Evolutionary conservation across 345 rosid species (phyloP).

Genomic region (Arabidopsis thaliana): DNA sequence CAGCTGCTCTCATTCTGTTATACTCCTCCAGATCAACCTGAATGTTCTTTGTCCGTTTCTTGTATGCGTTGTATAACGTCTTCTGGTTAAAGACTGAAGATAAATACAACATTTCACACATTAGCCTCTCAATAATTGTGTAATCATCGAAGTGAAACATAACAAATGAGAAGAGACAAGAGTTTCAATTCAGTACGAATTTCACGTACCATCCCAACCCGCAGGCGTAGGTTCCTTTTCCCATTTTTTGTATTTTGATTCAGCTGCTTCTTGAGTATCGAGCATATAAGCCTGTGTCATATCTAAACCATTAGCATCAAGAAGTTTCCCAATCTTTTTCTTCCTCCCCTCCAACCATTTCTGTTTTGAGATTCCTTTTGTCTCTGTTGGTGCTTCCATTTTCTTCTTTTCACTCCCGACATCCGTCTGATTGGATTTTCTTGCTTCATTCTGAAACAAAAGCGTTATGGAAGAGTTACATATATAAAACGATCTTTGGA

Average conservation of each 20-base stretch:
- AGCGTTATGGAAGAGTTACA: not conserved
- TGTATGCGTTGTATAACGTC: constrained; percentile 84
- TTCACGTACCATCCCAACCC: constrained; percentile 92
- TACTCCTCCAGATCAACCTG: constrained; percentile 81
- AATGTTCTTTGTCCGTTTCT: constrained; percentile 81
- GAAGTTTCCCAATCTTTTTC: constrained; percentile 86
- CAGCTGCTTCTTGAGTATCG: constrained; percentile 92
- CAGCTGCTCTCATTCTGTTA: constrained; percentile 94
- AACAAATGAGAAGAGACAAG: not conserved
- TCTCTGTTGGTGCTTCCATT: constrained; percentile 82
- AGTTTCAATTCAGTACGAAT: not conserved
- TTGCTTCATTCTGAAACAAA: constrained; percentile 70
- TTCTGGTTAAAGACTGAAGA: constrained; percentile 87
- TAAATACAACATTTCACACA: constrained; percentile 24
- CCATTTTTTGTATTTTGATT: constrained; percentile 93
- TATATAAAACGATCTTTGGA: constrained; percentile 9
- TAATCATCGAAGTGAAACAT: not conserved
- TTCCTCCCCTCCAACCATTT: constrained; percentile 93
- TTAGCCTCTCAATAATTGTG: constrained; percentile 17
- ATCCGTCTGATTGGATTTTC: constrained; percentile 88
- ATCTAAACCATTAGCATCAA: constrained; percentile 93
- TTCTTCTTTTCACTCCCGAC: constrained; percentile 90
- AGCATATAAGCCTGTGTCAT: constrained; percentile 82
- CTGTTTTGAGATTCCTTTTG: constrained; percentile 90
- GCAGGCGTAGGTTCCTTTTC: constrained; percentile 92